Base-by-base conservation (phyloP, 208 protist genomes). In the Crithidia bombi region DNA sequence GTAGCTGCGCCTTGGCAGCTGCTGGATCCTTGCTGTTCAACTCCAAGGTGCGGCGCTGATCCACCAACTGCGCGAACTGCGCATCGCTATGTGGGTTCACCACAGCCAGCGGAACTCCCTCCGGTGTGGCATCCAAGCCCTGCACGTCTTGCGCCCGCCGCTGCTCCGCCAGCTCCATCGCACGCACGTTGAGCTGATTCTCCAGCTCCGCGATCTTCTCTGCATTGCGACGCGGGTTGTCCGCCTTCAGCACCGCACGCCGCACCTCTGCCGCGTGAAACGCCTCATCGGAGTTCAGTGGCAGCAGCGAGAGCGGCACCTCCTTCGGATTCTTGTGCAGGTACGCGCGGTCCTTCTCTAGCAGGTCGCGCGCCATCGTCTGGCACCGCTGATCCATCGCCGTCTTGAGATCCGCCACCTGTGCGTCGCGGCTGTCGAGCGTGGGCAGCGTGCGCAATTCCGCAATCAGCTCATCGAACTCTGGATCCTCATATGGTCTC, bases 131-230 rank as follows among this genome's bases (percentile, higher is more conserved):
- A 52, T 87, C 78, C 15, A 80, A 54, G 17, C 70, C 74, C 0
- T 69, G 56, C 36, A 81, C 38, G 52, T 92, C 87, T 17, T 79
- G 65, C 74, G 59, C 61, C 10, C 69, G 81, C 62, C 86, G 83
- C 62, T 73, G 69, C 43, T 83, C 73, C 11, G 73, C 73, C 46
- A 79, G 62, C 62, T 87, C 82, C 28, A 82, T 36, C 15, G 78
- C 78, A 28, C 84, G 89, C 39, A 83, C 47, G 67, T 92, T 92
- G 1, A 94, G 69, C 59, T 86, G 64, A 25, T 82, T 73, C 52
- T 93, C 83, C 12, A 93, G 55, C 30, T 82, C 83, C 10, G 78
- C 69, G 38, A 93, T 82, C 30, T 73, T 79, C 17, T 75, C 76
- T 3, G 81, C 73, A 41, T 89, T 89, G 11, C 73, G 55, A 39